phyloP scores from a whole-genome alignment of 164 flowering plant species.

The Magnolia sinica region DNA sequence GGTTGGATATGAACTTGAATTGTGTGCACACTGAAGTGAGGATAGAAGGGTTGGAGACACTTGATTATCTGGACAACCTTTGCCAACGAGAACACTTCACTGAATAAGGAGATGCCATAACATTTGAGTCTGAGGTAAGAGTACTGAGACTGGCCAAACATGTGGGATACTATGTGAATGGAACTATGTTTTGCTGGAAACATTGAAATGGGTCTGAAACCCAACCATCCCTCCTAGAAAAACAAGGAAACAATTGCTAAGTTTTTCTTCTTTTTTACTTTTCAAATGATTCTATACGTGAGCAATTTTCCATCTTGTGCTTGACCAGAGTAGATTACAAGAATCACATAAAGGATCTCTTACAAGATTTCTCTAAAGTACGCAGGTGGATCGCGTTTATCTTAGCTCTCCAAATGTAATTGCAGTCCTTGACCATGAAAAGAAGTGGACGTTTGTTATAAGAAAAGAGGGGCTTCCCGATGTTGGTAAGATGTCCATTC shows the following conservation, averaged over 20 bases:
- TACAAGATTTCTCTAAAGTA: too few relatives aligned
- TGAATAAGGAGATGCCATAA: conserved; percentile 93
- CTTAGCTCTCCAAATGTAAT: conserved; percentile 65
- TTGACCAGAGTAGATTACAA: too few relatives aligned
- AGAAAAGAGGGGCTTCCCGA: conserved; percentile 91
- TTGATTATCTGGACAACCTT: conserved; percentile 91
- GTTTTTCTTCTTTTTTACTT: too few relatives aligned
- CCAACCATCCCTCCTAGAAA: neutral
- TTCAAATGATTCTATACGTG: too few relatives aligned
- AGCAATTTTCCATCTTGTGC: too few relatives aligned
- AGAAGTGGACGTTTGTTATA: conserved; percentile 73
- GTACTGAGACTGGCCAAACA: too few relatives aligned
- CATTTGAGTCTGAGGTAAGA: conserved; percentile 90
- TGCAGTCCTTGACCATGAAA: conserved; percentile 94
- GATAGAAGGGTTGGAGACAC: conserved; percentile 96
- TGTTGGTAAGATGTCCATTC: conserved; percentile 52
- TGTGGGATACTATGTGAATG: too few relatives aligned
- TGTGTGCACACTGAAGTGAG: conserved; percentile 74
- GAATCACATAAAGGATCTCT: too few relatives aligned
- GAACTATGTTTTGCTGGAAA: too few relatives aligned
- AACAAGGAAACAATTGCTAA: neutral
- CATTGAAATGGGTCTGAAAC: too few relatives aligned
- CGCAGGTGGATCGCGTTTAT: conserved; percentile 85
- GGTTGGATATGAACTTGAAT: conserved; percentile 4
- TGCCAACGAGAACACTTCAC: conserved; percentile 75